Evolutionary conservation across 495 filamentous ascomycete genomes (phyloP), one percentile per base, ranked within the genome.

Genomic region (Hapsidospora chrysogenum): DNA sequence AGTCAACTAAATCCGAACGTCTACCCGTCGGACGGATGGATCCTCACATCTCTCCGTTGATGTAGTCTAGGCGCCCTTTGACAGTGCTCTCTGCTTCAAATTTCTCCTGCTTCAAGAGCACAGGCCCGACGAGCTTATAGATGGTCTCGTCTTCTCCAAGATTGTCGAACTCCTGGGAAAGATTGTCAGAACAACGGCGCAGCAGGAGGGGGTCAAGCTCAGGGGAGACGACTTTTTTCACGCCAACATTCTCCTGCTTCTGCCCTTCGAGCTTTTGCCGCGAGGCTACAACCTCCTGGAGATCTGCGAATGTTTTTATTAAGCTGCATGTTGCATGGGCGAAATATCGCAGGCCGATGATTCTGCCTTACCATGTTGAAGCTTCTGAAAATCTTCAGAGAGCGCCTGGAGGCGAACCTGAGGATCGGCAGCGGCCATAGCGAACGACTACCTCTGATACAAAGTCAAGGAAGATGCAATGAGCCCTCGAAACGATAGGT

Each of bases 211-310:
- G n/a, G n/a, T n/a, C n/a, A n/a, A n/a, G 9, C 23, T 20, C 11
- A n/a, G 9, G 29, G 22, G 21, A 17, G 29, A 46, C 41, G 26
- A 83, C 80, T 55, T 81, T 81, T 51, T 93, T 76, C 1, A 97
- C 89, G 16, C 76, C 75, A 32, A 75, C 58, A 53, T 95, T 96
- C 53, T 97, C 89, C 51, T 93, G 80, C 43, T 80, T 75, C 56
- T 97, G 89, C 17, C 83, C 82, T 53, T 95, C 87, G 28, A 97
- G 76, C 54, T 78, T 86, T 57, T 97, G 85, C 29, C 84, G 74
- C n/a, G 87, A 76, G 14, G 75, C 63, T 29, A 96, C 66, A 16
- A 72, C 57, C 29, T 68, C 63, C 54, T 79, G 76, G 33, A 96
- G 69, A 41, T 96, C 89, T 92, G 43, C n/a, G 15, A 11, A 15